A percentile compares a stretch with the other conserved stretches of the same genome.
Conservation (phyloP, 371 early-diverging fungal species). For the Mucor lusitanicus region DNA sequence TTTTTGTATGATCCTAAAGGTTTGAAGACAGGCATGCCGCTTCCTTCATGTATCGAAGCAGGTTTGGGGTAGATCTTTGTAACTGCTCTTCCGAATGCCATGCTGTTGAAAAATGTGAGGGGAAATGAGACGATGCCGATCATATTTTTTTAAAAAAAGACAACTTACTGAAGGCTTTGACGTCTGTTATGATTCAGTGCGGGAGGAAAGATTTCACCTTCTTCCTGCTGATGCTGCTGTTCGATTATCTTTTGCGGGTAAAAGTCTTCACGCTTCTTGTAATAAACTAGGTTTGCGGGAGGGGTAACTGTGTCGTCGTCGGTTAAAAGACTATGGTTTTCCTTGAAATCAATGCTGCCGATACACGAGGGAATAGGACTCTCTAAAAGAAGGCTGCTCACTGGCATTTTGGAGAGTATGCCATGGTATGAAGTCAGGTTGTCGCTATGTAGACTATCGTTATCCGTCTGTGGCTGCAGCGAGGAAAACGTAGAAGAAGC, state of each 20-base stretch:
- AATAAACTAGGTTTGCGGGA: background rate
- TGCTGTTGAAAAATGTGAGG: background rate
- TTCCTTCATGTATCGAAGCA: background rate
- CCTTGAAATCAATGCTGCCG: background rate
- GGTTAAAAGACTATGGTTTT: background rate
- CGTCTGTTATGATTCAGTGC: background rate
- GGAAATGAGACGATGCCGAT: background rate
- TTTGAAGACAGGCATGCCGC: background rate
- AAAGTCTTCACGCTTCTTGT: background rate
- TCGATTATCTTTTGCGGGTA: slow-evolving; percentile 1
- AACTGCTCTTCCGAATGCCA: background rate
- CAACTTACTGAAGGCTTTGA: background rate
- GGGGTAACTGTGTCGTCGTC: background rate
- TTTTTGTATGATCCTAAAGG: background rate
- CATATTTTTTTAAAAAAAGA: background rate
- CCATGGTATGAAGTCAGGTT: background rate
- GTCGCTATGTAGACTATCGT: background rate
- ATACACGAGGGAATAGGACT: background rate
- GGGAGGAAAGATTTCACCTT: background rate
- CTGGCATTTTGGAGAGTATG: background rate
- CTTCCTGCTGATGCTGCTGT: background rate
- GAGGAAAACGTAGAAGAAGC: background rate
- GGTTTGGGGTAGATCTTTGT: background rate
- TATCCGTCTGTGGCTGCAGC: background rate
- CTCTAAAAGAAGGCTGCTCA: background rate